These are phyloP conservation scores for Paulownia fortunei DNA, from an alignment of 257 asterid species.

Conservation along the genomic window DNA sequence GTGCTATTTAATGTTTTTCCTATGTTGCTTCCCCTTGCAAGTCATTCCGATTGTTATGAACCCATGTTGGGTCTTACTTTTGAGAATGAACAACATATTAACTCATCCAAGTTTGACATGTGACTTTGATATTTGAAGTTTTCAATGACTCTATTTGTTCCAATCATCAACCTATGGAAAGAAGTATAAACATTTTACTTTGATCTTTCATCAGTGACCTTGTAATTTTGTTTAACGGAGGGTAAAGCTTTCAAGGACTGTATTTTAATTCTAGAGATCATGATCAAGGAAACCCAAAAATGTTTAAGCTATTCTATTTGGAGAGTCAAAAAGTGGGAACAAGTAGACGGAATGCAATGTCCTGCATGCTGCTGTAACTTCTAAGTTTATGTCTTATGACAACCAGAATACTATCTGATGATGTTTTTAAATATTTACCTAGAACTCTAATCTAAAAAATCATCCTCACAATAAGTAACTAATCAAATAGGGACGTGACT, in stretches of 20 bases:
- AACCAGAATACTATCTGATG: neutral
- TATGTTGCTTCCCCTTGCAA: neutral
- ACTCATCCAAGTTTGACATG: neutral
- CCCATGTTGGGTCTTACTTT: neutral
- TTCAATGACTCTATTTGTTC: neutral
- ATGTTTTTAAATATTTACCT: neutral
- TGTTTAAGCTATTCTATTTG: neutral
- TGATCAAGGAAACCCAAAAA: neutral
- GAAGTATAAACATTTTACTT: neutral
- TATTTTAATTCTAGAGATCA: neutral
- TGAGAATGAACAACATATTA: neutral
- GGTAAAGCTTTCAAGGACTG: neutral
- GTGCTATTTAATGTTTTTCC: neutral
- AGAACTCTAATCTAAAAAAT: neutral
- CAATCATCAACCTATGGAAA: neutral
- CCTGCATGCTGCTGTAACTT: neutral
- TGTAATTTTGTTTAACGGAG: neutral
- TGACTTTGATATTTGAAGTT: neutral
- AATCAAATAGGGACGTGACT: neutral
- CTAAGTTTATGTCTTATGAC: neutral
- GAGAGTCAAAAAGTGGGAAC: neutral
- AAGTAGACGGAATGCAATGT: neutral
- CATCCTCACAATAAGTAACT: neutral
- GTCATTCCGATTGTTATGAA: neutral
- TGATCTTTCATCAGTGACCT: neutral